Evolutionary conservation across 345 rosid species (phyloP).

Genomic region (Geranium rotundifolium): DNA sequence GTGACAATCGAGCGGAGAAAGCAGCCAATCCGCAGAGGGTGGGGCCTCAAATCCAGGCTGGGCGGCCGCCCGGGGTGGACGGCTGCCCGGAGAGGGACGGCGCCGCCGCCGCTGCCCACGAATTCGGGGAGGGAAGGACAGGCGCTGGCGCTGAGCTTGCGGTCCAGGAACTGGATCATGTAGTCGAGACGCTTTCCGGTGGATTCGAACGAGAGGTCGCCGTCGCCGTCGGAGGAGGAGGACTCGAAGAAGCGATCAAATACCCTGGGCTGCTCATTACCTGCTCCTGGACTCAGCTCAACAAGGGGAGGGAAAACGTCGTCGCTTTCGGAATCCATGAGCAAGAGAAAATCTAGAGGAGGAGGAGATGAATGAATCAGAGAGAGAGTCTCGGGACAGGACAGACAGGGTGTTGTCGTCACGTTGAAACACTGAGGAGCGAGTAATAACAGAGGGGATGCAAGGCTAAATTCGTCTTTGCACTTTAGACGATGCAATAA

Average conservation of each 20-base stretch:
- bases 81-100: conserved; percentile 53
- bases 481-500: no score
- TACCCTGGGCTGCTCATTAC: conserved; percentile 21
- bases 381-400: no score
- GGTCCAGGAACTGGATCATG: conserved; percentile 88
- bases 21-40: conserved; percentile 67
- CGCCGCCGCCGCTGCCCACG: conserved; percentile 40
- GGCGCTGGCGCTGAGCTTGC: conserved; percentile 38
- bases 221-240: conserved; percentile 22
- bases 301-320: no score
- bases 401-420: no score
- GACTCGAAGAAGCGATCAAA: conserved; percentile 54
- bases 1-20: conserved; percentile 59
- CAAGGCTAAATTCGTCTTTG: no score
- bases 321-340: no score
- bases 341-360: no score
- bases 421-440: no score
- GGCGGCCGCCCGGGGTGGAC: conserved; percentile 79
- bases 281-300: no score
- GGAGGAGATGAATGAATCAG: no score
- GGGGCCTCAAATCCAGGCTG: conserved; percentile 72
- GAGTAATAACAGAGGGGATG: no score
- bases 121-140: conserved; percentile 44
- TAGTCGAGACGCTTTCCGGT: conserved; percentile 66
- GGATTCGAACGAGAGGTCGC: conserved; percentile 36